Evolutionary conservation across 2,329 filamentous ascomycete species (phyloP), one percentile per base, ranked within the genome.

Genomic region (Chaetomium sp.): DNA sequence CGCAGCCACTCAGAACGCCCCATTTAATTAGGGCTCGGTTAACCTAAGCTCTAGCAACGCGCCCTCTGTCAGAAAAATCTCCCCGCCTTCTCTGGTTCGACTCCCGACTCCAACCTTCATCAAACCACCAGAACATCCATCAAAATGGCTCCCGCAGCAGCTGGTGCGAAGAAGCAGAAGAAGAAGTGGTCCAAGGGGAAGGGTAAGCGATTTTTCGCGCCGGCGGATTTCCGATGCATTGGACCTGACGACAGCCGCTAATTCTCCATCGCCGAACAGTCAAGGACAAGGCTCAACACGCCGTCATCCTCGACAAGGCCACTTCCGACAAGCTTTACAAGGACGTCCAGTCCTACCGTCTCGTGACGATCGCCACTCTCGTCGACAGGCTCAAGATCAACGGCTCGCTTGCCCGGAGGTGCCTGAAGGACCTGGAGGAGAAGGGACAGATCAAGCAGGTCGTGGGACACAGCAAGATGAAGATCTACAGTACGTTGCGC

Each of bases 281-380:
- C 87, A 99, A 99, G 95, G 95, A 99, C 89, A 99, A 99, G 93
- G 94, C 95, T 84, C 91, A 98, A 83, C 95, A 99, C 89, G 92
- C 91, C 82, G 95, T 99, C 83, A 87, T 98, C 79, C 92, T 99
- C 84, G 95, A 99, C 87, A 99, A 99, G 90, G 80, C 86, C 83
- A 97, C 90, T 79, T 91, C 90, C 74, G 95, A 99, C 85, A 97
- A 96, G 87, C 93, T 99, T 82, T 91, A 97, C 88, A 99, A 99
- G 88, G 95, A 99, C 88, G 96, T 99, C 77, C 95, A 98, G 84
- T 97, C 95, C 72, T 99, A 98, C 91, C 93, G 95, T 79, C 93
- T 99, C 82, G 93, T 99, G 85, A 98, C 95, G 79, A 91, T 98
- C 78, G 93, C 95, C 78, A 94, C 92, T 76, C 93, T 99, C 78